Evolutionary conservation across 208 protist species (phyloP).

Genomic region (Trichomonas gallinae): DNA sequence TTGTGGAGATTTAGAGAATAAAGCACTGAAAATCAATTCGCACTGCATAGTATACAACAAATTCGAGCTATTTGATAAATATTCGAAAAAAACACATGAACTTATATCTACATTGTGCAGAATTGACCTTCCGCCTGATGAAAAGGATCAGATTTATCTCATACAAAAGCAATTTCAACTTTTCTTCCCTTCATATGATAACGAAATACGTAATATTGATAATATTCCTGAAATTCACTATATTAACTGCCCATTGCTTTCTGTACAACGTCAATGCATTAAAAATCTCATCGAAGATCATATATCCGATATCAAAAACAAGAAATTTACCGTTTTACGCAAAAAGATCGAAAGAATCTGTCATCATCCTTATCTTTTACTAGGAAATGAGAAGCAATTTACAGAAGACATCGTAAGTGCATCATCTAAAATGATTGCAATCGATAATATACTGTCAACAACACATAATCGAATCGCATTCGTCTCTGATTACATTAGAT

Average conservation of each 20-base stretch:
- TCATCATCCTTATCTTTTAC: background rate
- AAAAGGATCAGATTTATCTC: background rate
- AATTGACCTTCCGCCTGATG: background rate
- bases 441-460: slow-evolving; percentile 55
- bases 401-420: slow-evolving; percentile 36
- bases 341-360: background rate
- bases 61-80: background rate
- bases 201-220: background rate
- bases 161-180: background rate
- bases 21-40: background rate
- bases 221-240: background rate
- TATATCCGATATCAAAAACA: background rate
- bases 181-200: background rate
- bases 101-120: background rate
- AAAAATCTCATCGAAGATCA: background rate
- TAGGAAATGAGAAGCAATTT: background rate
- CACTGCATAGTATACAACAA: background rate
- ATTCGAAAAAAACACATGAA: background rate
- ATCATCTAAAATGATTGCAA: slow-evolving; percentile 50
- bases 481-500: slow-evolving; percentile 61
- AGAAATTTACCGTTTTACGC: background rate
- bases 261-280: background rate
- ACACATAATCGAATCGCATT: slow-evolving; percentile 80
- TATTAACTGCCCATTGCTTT: background rate
- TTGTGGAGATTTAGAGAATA: background rate